Base-by-base conservation (phyloP, 306 rosid species). In the Sechiopsis laciniata region DNA sequence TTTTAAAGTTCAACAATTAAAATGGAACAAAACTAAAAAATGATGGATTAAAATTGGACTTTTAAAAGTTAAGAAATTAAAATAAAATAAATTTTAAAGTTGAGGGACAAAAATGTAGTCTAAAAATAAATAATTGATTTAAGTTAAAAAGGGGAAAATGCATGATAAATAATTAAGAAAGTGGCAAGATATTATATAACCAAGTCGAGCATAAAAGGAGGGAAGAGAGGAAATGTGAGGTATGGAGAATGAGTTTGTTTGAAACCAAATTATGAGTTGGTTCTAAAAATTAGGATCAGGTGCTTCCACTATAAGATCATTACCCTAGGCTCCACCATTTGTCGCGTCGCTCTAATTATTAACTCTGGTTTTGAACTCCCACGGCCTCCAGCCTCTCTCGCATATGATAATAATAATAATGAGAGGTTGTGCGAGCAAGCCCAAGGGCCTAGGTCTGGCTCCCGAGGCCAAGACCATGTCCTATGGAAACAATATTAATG, bases 341-440 rank as follows among this genome's bases (percentile, higher is more conserved):
- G 40, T 24, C 13, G 32, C 3, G 1, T 1, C n/a, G 63, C 24
- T 15, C 63, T 22, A 16, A 22, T 58, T 58, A 24, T 59, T 29
- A 10, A 20, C 8, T 57, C 21, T 0, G 64, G 12, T 56, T 56
- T 22, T 37, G 6, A 58, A 1, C 64, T 58, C n/a, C 64, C 64
- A 60, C 66, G 17, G 8, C 45, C 5, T 0, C 7, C 37, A 32
- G 3, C 37, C 37, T 32, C 37, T 26, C 65, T 59, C 65, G 40
- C 65, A 59, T 50, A 32, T n/a, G n/a, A n/a, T 32, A 32, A 32
- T 32, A 32, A 4, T 32, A 32, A 32, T 17, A 63, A 92, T 92
- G 97, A 92, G 97, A 82, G 97, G 96, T 75, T 92, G 97, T 81
- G 89, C 87, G 80, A 86, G 95, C 86, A 82, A 76, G 76, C 92